A percentile compares a stretch with the other conserved stretches of the same genome.
These are phyloP conservation scores for Tylopilus orsonianus DNA, from an alignment of 1,284 basidiomycete species.

Conservation along the genomic window DNA sequence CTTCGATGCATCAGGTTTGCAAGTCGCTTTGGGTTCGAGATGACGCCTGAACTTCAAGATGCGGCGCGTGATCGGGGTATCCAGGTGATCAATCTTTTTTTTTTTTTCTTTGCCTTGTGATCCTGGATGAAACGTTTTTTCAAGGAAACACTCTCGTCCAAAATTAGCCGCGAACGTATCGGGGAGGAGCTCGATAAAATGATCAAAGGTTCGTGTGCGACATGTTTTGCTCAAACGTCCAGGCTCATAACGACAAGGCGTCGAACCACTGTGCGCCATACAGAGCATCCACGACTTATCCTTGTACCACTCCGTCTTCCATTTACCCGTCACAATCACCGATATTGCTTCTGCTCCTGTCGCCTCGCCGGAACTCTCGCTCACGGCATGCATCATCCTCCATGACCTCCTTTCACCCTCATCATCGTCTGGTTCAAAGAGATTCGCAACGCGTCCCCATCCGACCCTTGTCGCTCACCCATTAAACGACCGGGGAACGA, in stretches of 20 bases:
- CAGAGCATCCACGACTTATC: constrained; percentile 68
- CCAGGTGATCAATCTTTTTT: constrained; percentile 48
- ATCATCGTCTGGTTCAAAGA: constrained; percentile 21
- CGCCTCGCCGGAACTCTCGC: constrained; percentile 38
- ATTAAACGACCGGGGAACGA: constrained; percentile 40
- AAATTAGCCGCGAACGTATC: constrained; percentile 88
- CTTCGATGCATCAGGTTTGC: constrained; percentile 92
- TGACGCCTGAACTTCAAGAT: constrained; percentile 71
- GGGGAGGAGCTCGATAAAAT: constrained; percentile 91
- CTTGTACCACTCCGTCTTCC: constrained; percentile 74
- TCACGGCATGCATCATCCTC: constrained; percentile 64
- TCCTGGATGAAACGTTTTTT: constrained; percentile 3
- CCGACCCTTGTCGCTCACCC: constrained; percentile 45
- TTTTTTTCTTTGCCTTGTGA: neutral
- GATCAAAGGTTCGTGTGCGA: constrained; percentile 63
- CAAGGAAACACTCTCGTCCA: constrained; percentile 70
- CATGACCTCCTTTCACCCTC: constrained; percentile 43
- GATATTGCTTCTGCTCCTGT: constrained; percentile 46
- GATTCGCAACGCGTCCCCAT: constrained; percentile 44
- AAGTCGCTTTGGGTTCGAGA: constrained; percentile 81
- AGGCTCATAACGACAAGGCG: constrained; percentile 43
- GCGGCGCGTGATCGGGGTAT: constrained; percentile 70
- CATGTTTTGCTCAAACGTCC: neutral
- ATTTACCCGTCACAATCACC: constrained; percentile 47
- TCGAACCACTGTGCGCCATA: constrained; percentile 73